Evolutionary conservation across 805 yeast genomes (phyloP), one percentile per base, ranked within the genome.

Genomic region (Candida michaelii): DNA sequence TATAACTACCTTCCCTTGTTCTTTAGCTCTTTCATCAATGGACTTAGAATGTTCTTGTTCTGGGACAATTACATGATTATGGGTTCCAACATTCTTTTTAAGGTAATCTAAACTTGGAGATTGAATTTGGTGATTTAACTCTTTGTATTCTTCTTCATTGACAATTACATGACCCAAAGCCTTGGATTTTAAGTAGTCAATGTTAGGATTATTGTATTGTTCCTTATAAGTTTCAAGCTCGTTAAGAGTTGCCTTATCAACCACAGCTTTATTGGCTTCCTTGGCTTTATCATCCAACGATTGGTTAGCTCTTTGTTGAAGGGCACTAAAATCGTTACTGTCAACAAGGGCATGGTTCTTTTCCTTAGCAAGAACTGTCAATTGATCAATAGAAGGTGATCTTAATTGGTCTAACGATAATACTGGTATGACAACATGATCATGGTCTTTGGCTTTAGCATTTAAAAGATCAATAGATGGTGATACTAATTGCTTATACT

Each of bases 41-140:
- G 47, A 17, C 17, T 42, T 41, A 11, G 24, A 15, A 9, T 31
- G 16, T n/a, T 32, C 43, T 3, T 17, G 30, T 19, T 40, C 30
- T 14, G 25, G 16, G 11, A 40, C 6, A 27, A 40, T n/a, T 3
- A 27, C 25, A 21, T 34, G 31, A 4, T 25, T 16, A 10, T 32
- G 21, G 6, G 16, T 19, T 23, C 12, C 2, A 0, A 69, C 62
- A 25, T 58, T 55, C 13, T 47, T 48, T 19, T 48, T 52, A 39
- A 76, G 43, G 37, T 56, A 50, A 1, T 63, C 67, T 4, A 57
- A 19, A 14, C 56, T 34, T 6, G 76, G 70, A 18, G 47, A 44
- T 9, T 37, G 13, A 3, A 19, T 9, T 18, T 29, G 27, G 13
- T 25, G 8, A 8, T 17, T 17, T 14, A 31, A 15, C 4, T 23